Evolutionary conservation across 164 flowering plant species (phyloP), one percentile per base, ranked within the genome.

Genomic region (Vitis rotundifolia): DNA sequence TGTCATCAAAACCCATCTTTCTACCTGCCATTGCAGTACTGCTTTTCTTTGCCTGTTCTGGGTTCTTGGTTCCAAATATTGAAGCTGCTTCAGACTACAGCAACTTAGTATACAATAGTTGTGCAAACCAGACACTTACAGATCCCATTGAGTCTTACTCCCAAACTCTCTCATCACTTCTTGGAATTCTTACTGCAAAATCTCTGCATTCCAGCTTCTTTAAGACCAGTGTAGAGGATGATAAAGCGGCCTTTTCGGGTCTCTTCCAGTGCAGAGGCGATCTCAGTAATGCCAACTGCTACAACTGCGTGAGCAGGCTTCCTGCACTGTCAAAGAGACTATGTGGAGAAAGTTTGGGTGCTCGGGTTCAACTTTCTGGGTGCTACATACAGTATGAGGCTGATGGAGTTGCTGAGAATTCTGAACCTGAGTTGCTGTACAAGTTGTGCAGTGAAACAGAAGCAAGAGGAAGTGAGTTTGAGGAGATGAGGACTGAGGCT

Each of bases 251-350:
- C 15, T 5, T 84, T 5, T 75, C 75, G 0, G 85, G 83, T 3
- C 67, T 64, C 49, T 84, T 59, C 28, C 87, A 77, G 28, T 84
- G 87, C 80, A 68, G 83, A 50, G 73, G 73, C 1, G 85, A 77
- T 16, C 59, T 81, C 22, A 69, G 68, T 61, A 56, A 28, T 22
- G 56, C 16, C 19, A 78, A 70, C 0, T 84, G 87, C 68, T 9
- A 49, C 28, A 31, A 26, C 65, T 84, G 87, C 68, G 78, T 81
- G 44, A 78, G 4, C 29, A n/a, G 3, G 14, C 69, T 79, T 15
- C 60, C 77, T 16, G 29, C 66, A 1, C 7, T 77, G 16, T 70
- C 76, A 14, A 69, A 52, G 53, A 53, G 9, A 11, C 57, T 69
- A 2, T 82, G 85, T 31, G 13, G 19, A 1, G 3, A 52, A 26